Evolutionary conservation across 2,329 filamentous ascomycete genomes (phyloP).

Genomic region (Cercospora beticola): DNA sequence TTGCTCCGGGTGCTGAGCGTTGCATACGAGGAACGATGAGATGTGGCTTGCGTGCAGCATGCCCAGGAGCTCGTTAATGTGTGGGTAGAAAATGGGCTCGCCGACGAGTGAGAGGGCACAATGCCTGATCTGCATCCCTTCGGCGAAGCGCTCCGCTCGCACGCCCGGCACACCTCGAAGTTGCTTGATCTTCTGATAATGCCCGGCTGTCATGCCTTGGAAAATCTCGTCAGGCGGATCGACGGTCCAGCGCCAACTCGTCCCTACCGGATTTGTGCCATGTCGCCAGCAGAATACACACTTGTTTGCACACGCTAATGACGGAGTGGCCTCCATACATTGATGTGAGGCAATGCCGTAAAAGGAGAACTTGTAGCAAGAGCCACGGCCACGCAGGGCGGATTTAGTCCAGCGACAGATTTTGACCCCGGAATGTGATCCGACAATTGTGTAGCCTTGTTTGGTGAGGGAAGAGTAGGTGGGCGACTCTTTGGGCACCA

Average conservation of each 20-base stretch:
- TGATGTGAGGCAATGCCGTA: constrained; percentile 96
- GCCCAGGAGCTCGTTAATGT: constrained; percentile 87
- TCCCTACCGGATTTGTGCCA: constrained; percentile 94
- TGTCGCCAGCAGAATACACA: constrained; percentile 99
- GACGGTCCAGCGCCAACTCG: constrained; percentile 94
- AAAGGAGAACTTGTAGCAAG: constrained; percentile 97
- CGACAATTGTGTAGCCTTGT: constrained; percentile 93
- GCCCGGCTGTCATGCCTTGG: constrained; percentile 81
- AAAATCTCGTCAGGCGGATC: constrained; percentile 90
- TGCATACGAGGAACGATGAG: constrained; percentile 93
- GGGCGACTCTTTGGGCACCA: constrained; percentile 89
- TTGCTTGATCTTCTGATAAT: constrained; percentile 98
- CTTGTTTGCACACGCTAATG: constrained; percentile 94
- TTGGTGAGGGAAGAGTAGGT: constrained; percentile 89
- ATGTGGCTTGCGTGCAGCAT: constrained; percentile 85
- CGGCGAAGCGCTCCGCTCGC: constrained; percentile 83
- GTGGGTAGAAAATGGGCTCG: constrained; percentile 97
- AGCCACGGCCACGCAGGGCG: constrained; percentile 85
- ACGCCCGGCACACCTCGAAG: constrained; percentile 91
- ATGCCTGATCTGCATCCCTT: constrained; percentile 90
- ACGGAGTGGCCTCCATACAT: constrained; percentile 97
- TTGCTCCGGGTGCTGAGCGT: constrained; percentile 93
- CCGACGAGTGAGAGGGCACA: constrained; percentile 90
- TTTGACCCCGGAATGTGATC: constrained; percentile 93
- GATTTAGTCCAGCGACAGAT: constrained; percentile 99